A percentile compares a stretch with the other conserved stretches of the same genome.
phyloP scores from a whole-genome alignment of 1,139 yeast species.

The Scheffersomyces parashehatae region DNA sequence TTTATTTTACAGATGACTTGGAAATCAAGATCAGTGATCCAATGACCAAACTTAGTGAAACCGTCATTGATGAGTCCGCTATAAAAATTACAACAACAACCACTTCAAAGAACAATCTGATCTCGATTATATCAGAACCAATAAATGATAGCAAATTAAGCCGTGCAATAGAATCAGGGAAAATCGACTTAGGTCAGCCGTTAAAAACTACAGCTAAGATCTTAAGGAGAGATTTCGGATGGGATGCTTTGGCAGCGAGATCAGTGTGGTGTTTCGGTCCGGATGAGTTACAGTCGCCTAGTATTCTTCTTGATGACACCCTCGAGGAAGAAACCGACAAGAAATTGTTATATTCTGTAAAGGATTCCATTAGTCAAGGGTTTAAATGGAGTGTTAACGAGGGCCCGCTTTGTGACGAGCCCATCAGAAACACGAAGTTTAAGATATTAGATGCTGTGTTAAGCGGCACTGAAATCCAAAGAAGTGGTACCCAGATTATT shows the following conservation, averaged over 20 bases:
- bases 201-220: constrained; percentile 49
- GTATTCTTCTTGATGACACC: constrained; percentile 72
- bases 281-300: constrained; percentile 52
- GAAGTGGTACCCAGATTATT: constrained; percentile 73
- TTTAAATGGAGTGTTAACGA: constrained; percentile 82
- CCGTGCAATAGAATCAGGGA: constrained; percentile 58
- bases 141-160: constrained; percentile 51
- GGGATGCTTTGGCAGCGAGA: constrained; percentile 86
- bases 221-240: constrained; percentile 59
- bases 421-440: constrained; percentile 70
- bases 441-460: constrained; percentile 64
- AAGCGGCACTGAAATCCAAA: constrained; percentile 46
- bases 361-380: constrained; percentile 66
- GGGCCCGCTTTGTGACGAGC: constrained; percentile 91
- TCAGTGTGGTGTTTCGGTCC: constrained; percentile 85
- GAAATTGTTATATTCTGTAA: constrained; percentile 43
- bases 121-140: constrained; percentile 82
- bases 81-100: constrained; percentile 65
- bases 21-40: constrained; percentile 87
- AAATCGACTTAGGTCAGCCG: constrained; percentile 39
- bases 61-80: constrained; percentile 66
- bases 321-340: constrained; percentile 68
- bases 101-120: constrained; percentile 51
- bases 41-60: constrained; percentile 75
- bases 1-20: constrained; percentile 55